Base-by-base conservation (phyloP, 495 filamentous ascomycete genomes). In the Aspergillus haitiensis region DNA sequence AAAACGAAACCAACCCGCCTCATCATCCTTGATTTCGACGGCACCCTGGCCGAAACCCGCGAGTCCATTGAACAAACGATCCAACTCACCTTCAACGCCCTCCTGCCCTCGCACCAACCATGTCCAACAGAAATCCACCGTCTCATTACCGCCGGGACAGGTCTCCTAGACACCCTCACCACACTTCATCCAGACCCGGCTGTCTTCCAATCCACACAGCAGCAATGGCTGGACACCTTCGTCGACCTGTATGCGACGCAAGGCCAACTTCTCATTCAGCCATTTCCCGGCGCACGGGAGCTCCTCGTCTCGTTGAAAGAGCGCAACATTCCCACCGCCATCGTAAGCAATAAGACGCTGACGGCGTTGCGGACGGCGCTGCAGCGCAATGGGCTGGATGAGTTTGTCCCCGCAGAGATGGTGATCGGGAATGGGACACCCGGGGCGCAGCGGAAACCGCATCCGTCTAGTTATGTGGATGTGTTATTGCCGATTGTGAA, bases 1-100 rank as follows among this genome's bases (percentile, higher is more conserved):
- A 27, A 27, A 27, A 27, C 3, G 21, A 27, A 27, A 27, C 21
- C 21, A 27, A 27, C 21, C 21, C 21, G 21, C 3, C 66, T 71
- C 35, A 52, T 57, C 15, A 67, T 71, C 57, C 62, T 71, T 40
- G 69, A 69, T 55, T 71, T 71, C 48, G 66, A 71, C 51, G 69
- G 69, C 52, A 69, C 69, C 1, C 63, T 71, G 53, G 69, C 67
- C 50, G 67, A 71, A 54, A 67, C 69, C 10, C 58, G 66, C 51
- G 60, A 61, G 11, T 63, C 67, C 2, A 67, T 69, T 36, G 45
- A 61, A 7, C 39, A 59, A 33, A 61, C 59, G 4, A 64, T 69
- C 44, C 56, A 58, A 35, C 35, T 55, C 15, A 69, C 69, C 45
- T 71, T 69, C 61, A 53, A 66, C 0, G 44, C 60, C 37, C 63